Conservation (phyloP, 2,329 filamentous ascomycete species). For the Penicillium sumatraense region DNA sequence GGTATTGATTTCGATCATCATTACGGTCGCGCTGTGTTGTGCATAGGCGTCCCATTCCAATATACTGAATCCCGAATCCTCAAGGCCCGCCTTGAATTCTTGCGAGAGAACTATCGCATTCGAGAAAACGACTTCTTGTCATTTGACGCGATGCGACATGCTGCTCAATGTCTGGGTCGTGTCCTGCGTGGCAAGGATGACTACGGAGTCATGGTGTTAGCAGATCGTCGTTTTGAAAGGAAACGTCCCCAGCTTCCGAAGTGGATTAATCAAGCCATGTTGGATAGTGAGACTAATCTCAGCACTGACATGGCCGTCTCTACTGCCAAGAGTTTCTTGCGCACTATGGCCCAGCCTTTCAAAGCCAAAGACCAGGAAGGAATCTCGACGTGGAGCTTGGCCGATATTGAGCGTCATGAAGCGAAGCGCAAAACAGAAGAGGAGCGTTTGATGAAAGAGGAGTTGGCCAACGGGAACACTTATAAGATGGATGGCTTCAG, state of each 20-base stretch:
- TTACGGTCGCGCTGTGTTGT: conserved; percentile 92
- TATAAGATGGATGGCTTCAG: conserved; percentile 24
- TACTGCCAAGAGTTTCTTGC: conserved; percentile 84
- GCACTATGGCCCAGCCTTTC: conserved; percentile 91
- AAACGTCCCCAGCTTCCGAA: conserved; percentile 90
- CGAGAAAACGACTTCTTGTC: conserved; percentile 96
- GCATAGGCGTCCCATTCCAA: conserved; percentile 96
- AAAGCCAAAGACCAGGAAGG: conserved; percentile 82
- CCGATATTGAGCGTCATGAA: conserved; percentile 73
- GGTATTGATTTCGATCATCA: conserved; percentile 99
- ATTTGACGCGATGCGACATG: conserved; percentile 99
- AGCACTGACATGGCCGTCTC: conserved; percentile 95
- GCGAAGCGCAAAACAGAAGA: conserved; percentile 72
- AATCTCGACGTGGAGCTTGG: conserved; percentile 86
- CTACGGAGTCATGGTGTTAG: conserved; percentile 99
- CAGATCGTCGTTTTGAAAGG: conserved; percentile 90
- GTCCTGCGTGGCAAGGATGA: conserved; percentile 96
- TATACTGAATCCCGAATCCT: conserved; percentile 98
- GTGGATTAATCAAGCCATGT: conserved; percentile 90
- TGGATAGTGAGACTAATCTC: conserved; percentile 84
- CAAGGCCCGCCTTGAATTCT: conserved; percentile 91
- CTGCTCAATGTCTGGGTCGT: conserved; percentile 92
- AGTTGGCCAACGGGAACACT: conserved; percentile 33
- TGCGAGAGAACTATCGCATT: conserved; percentile 97
- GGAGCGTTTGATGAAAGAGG: conserved; percentile 67